These are phyloP conservation scores for Ustilago bromivora DNA, from an alignment of 1,284 basidiomycete species.

Conservation along the genomic window DNA sequence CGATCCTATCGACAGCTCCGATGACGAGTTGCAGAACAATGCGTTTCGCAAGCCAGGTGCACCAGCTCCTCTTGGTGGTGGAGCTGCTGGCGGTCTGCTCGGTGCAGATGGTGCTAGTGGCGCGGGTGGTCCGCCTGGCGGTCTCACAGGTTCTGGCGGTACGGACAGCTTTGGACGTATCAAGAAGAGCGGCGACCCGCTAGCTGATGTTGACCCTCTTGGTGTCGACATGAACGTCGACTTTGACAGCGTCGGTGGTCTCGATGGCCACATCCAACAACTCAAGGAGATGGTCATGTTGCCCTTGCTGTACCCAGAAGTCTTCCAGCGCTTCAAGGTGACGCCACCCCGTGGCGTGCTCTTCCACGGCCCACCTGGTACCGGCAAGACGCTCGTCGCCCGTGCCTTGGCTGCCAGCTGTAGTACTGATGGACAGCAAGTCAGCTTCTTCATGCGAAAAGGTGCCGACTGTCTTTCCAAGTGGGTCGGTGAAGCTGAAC, in stretches of 20 bases:
- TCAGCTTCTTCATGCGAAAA: slow-evolving; percentile 99
- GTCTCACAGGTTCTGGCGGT: slow-evolving; percentile 37
- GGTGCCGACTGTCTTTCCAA: slow-evolving; percentile 98
- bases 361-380: slow-evolving; percentile 75
- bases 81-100: slow-evolving; percentile 44
- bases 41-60: slow-evolving; percentile 46
- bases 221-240: slow-evolving; percentile 93
- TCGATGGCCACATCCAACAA: slow-evolving; percentile 95
- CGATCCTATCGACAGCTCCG: slow-evolving; percentile 62
- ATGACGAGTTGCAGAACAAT: slow-evolving; percentile 62
- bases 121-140: slow-evolving; percentile 49
- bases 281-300: slow-evolving; percentile 99
- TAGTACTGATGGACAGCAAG: slow-evolving; percentile 86
- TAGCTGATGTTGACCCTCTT: slow-evolving; percentile 96
- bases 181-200: slow-evolving; percentile 72
- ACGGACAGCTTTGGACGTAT: slow-evolving; percentile 54
- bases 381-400: slow-evolving; percentile 73
- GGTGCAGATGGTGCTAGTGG: slow-evolving; percentile 52
- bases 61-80: slow-evolving; percentile 35
- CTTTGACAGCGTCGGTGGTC: slow-evolving; percentile 96
- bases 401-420: slow-evolving; percentile 94
- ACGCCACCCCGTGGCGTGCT: slow-evolving; percentile 96
- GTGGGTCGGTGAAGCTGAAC: slow-evolving; percentile 99
- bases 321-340: slow-evolving; percentile 93
- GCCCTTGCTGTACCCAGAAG: slow-evolving; percentile 94